Percentiles rank a stretch among this genome's conserved stretches.
Evolutionary conservation across 768 basidiomycete genomes (phyloP).

Genomic region (Suillus paluster): DNA sequence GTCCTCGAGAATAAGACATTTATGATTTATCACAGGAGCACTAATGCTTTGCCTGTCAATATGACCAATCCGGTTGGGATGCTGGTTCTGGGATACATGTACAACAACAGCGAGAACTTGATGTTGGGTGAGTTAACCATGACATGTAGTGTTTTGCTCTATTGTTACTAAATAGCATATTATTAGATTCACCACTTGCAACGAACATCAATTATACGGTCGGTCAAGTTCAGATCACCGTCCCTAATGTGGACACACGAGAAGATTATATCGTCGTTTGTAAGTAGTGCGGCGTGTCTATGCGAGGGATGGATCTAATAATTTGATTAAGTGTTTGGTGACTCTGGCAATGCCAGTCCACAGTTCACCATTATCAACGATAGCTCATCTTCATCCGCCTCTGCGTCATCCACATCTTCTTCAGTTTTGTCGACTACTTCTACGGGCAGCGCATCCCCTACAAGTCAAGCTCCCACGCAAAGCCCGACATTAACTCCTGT

Average conservation of each 20-base stretch:
- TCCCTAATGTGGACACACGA: conserved; percentile 38
- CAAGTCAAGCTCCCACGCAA: background rate
- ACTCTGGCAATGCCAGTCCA: conserved; percentile 47
- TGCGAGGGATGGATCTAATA: conserved; percentile 7
- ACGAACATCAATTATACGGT: conserved; percentile 35
- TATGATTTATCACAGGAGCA: conserved; percentile 12
- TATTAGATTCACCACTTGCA: conserved; percentile 38
- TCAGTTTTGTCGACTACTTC: background rate
- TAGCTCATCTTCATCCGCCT: conserved; percentile 42
- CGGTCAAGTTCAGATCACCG: conserved; percentile 38
- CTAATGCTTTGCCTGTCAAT: conserved; percentile 30
- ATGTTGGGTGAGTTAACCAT: conserved; percentile 29
- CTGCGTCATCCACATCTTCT: conserved; percentile 16
- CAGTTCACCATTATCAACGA: conserved; percentile 60
- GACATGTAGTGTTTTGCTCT: conserved; percentile 9
- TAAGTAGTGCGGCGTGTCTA: conserved; percentile 23
- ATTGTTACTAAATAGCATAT: conserved; percentile 1
- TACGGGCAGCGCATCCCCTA: conserved; percentile 8
- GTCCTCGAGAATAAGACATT: conserved; percentile 49
- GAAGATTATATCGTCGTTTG: conserved; percentile 41
- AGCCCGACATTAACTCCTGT: background rate
- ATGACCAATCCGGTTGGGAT: conserved; percentile 35
- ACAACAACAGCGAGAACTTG: conserved; percentile 35
- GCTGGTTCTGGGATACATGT: conserved; percentile 31
- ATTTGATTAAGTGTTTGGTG: conserved; percentile 37